Conservation (phyloP, 2,329 filamentous ascomycete genomes). For the Eurotiales sp. region DNA sequence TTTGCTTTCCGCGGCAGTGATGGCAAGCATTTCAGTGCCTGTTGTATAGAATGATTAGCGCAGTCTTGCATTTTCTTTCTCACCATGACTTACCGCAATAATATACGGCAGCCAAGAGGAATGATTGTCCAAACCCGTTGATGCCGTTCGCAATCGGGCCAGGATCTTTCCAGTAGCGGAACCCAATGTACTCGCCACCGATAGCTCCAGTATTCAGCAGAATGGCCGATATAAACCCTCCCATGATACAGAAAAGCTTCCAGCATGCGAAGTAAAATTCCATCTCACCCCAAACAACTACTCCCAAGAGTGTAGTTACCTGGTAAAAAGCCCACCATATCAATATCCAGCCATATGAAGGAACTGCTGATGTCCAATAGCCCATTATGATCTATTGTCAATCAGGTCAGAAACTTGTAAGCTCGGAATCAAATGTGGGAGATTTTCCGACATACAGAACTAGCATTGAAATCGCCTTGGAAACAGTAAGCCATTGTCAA, state of each 20-base stretch:
- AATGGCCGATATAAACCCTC: constrained; percentile 31
- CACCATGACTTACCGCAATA: constrained; percentile 33
- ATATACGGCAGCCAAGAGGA: constrained; percentile 35
- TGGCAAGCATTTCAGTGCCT: constrained; percentile 32
- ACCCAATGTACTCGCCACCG: constrained; percentile 33
- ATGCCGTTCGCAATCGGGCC: constrained; percentile 16
- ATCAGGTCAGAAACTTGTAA: constrained; percentile 27
- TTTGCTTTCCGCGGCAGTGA: constrained; percentile 45
- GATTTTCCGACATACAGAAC: neutral
- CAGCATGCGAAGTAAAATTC: constrained; percentile 35
- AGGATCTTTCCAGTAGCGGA: constrained; percentile 29
- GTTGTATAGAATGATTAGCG: too few relatives aligned
- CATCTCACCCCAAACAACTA: constrained; percentile 45
- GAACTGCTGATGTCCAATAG: constrained; percentile 33
- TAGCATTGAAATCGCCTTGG: neutral
- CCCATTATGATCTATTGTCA: neutral
- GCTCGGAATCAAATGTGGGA: too few relatives aligned
- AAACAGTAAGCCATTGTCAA: too few relatives aligned
- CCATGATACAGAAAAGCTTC: constrained; percentile 32
- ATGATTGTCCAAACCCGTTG: constrained; percentile 32
- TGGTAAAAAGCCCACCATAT: constrained; percentile 38
- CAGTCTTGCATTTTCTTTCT: too few relatives aligned
- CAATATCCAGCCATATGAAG: constrained; percentile 37
- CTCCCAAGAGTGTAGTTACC: constrained; percentile 18
- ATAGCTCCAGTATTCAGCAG: constrained; percentile 33